Evolutionary conservation across 2,329 filamentous ascomycete species (phyloP).

Genomic region (Neocucurbitaria cava): DNA sequence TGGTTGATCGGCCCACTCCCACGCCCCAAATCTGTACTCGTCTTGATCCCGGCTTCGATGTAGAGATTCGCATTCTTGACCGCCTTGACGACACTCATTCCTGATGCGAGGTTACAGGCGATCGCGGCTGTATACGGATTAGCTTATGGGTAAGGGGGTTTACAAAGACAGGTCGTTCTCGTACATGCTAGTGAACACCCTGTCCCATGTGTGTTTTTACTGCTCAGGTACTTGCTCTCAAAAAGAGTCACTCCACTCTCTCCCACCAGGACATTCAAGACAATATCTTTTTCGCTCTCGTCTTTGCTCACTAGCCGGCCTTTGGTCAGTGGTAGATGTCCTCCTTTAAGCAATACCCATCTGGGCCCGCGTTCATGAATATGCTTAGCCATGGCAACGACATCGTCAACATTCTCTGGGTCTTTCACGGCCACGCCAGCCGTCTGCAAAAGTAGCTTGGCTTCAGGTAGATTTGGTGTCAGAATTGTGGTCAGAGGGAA

Average conservation of each 20-base stretch:
- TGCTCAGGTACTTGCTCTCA: slow-evolving; percentile 73
- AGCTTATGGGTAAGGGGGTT: neutral
- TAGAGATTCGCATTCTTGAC: slow-evolving; percentile 75
- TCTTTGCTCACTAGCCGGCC: slow-evolving; percentile 65
- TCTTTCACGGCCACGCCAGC: slow-evolving; percentile 55
- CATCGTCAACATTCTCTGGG: slow-evolving; percentile 66
- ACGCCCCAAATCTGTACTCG: slow-evolving; percentile 67
- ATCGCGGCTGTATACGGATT: slow-evolving; percentile 62
- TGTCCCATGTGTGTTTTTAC: slow-evolving; percentile 89
- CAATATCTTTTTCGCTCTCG: slow-evolving; percentile 66
- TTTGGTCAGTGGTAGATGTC: slow-evolving; percentile 79
- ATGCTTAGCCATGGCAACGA: slow-evolving; percentile 71
- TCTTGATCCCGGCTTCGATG: slow-evolving; percentile 73
- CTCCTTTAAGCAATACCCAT: slow-evolving; percentile 88
- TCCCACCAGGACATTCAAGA: slow-evolving; percentile 81
- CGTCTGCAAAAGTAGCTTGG: slow-evolving; percentile 67
- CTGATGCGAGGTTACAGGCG: slow-evolving; percentile 72
- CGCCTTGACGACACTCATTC: slow-evolving; percentile 63
- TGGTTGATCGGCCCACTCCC: slow-evolving; percentile 79
- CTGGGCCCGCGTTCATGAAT: slow-evolving; percentile 74
- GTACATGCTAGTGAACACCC: slow-evolving; percentile 84
- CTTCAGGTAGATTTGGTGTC: slow-evolving; percentile 81
- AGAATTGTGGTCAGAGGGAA: slow-evolving; percentile 72
- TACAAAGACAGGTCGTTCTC: neutral
- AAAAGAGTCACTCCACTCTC: slow-evolving; percentile 65